Base-by-base conservation (phyloP, 163 green algal genomes). In the Trebouxiophyceae sp. region DNA sequence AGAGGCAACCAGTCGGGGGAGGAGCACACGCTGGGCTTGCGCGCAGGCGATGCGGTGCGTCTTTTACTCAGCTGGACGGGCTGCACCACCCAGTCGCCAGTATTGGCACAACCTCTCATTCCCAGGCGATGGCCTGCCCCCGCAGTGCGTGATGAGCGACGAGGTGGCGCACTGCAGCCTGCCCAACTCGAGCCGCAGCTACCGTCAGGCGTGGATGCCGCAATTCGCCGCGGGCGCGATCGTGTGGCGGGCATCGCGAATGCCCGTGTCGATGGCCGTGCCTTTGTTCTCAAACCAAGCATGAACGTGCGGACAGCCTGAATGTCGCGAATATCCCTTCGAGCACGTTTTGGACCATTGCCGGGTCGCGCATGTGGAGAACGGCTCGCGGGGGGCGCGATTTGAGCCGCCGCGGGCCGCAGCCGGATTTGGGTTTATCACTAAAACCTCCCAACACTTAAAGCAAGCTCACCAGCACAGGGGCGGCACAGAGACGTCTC, bases 121-220 rank as follows among this genome's bases (percentile, higher is more conserved):
- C 12, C 29, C 2, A 20, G 27, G 2, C 29, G 16, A 2, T 24
- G 28, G 56, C 27, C 8, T 24, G 29, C 26, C 16, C 28, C 6
- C 20, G 30, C 34, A 56, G 65, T 28, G 24, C 3, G 6, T 82
- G 6, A 78, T 73, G 22, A 55, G 27, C 46, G 59, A 77, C 56
- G 24, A 8, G 2, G 20, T 80, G 22, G 23, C 60, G 24, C 76
- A 82, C 33, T 33, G 45, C 62, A 82, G 76, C 46, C 60, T 74
- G 4, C 33, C 61, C 2, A 82, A 82, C 47, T 22, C 20, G 23
- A 77, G 60, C 31, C 28, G 26, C 44, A 57, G 72, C 27, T 33
- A 47, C 32, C 62, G 76, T 26, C 32, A 70, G 23, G 72, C 61
- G 0, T 82, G 73, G 72, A 82, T 82, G 76, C 76, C 76, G 2